phyloP scores from a whole-genome alignment of 1,284 basidiomycete genomes.

The Tremellales sp. region DNA sequence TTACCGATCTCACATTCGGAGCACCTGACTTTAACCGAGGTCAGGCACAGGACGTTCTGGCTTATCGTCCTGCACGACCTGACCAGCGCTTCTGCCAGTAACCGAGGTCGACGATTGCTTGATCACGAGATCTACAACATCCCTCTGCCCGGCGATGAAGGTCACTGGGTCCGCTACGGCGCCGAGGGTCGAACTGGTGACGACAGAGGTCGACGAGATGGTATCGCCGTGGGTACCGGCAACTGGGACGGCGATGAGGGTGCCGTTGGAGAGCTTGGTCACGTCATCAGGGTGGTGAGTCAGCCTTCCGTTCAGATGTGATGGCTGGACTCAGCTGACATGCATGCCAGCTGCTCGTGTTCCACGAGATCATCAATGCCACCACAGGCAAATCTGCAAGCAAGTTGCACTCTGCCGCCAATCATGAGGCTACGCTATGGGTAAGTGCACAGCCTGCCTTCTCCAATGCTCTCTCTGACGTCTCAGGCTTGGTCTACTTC shows the following conservation, averaged over 20 bases:
- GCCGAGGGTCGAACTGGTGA: conserved; percentile 25
- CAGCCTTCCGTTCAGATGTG: conserved; percentile 5
- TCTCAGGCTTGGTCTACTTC: conserved; percentile 45
- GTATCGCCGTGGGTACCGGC: conserved; percentile 27
- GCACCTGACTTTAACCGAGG: conserved; percentile 37
- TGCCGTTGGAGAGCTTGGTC: conserved; percentile 45
- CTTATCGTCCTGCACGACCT: conserved; percentile 46
- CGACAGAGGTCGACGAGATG: conserved; percentile 33
- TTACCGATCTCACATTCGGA: conserved; percentile 28
- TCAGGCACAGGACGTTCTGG: conserved; percentile 46
- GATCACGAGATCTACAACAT: conserved; percentile 41
- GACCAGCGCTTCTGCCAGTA: conserved; percentile 17
- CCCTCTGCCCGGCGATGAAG: conserved; percentile 40
- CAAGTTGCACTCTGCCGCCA: conserved; percentile 12
- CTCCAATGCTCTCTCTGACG: conserved; percentile 1
- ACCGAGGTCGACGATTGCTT: conserved; percentile 25
- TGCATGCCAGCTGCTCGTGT: conserved; percentile 25
- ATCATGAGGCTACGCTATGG: conserved; percentile 38
- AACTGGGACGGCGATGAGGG: conserved; percentile 41
- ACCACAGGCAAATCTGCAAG: conserved; percentile 14
- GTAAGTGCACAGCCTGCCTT: conserved; percentile 8
- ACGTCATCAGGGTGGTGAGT: conserved; percentile 46
- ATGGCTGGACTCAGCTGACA: too few relatives aligned
- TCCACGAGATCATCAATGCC: conserved; percentile 41
- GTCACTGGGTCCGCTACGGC: conserved; percentile 40